Evolutionary conservation across 768 basidiomycete species (phyloP), one percentile per base, ranked within the genome.

Genomic region (Lentinula guzmanii): DNA sequence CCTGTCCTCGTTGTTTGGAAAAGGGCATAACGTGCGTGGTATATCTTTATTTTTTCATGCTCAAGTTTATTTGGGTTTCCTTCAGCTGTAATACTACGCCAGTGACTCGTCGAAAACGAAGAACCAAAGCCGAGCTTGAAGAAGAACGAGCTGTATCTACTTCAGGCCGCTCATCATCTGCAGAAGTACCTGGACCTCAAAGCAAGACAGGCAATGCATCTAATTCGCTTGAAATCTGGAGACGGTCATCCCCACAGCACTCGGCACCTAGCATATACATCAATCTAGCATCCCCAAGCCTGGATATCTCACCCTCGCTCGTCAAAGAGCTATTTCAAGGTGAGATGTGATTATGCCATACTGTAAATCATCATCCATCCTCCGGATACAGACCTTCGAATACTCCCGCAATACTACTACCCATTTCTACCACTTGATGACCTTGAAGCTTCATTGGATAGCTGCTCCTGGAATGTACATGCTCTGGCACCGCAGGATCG

Each of bases 1-100:
- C 64, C 5, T 65, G 64, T 56, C 64, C 64, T 10, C 56, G 64
- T 13, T 65, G 64, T 65, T 35, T 51, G 24, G 58, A 62, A 42
- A 65, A 62, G 35, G 54, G 56, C 8, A 37, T 62, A 15, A 5
- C 37, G 64, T 65, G 52, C 42, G 61, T 59, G 6, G 2, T 37
- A 31, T 7, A 8, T 48, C 16, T 11, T 13, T 37, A 15, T 41
- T 10, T 54, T 16, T 42, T 24, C 24, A 33, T 6, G 34, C 9
- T 28, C 33, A 24, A 39, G 2, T 10, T 50, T 1, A 16, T 43
- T 52, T 15, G 16, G 43, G 21, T 46, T 9, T 24, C 45, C 4
- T 58, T 35, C 43, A 64, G 63, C 28, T 64, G 64, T 56, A 60
- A 43, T 48, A 64, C 61, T 7, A 62, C 63, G 11, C 59, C 59